Evolutionary conservation across 2,329 filamentous ascomycete genomes (phyloP).

Genomic region (Claviceps spartinae): DNA sequence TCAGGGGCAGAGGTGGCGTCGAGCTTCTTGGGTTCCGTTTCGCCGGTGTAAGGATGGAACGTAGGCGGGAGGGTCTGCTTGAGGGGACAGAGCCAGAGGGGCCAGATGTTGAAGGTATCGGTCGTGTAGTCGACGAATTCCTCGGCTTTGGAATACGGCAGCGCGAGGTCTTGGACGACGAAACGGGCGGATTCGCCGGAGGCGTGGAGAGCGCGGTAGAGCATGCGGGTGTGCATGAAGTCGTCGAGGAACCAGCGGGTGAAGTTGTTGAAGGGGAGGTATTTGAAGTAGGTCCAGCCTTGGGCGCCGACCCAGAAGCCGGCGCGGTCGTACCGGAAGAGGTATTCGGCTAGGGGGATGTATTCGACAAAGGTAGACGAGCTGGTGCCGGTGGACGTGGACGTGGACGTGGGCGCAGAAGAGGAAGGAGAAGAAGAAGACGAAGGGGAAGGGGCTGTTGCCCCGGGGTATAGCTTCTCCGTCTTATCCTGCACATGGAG

Average conservation of each 20-base stretch:
- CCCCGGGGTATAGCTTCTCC: conserved; percentile 5
- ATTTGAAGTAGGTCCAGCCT: conserved; percentile 53
- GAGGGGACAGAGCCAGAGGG: conserved; percentile 46
- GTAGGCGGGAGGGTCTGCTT: conserved; percentile 34
- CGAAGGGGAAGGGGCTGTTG: conserved; percentile 5
- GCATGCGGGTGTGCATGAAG: conserved; percentile 60
- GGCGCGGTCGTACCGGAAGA: conserved; percentile 64
- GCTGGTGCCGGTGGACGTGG: too few species aligned
- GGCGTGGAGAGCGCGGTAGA: conserved; percentile 58
- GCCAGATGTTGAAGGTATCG: conserved; percentile 40
- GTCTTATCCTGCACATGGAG: conserved; percentile 47
- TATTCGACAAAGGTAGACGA: conserved; percentile 28
- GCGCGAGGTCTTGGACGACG: conserved; percentile 54
- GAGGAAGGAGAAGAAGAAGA: conserved; percentile 5
- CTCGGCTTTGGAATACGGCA: conserved; percentile 39
- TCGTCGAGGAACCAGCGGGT: conserved; percentile 58
- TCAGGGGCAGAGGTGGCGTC: not conserved
- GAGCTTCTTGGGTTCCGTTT: conserved; percentile 12
- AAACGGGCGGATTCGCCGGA: conserved; percentile 51
- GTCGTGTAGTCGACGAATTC: conserved; percentile 43
- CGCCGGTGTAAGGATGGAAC: conserved; percentile 40
- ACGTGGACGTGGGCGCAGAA: conserved; percentile 6
- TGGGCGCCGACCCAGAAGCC: conserved; percentile 60
- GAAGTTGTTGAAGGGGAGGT: conserved; percentile 49
- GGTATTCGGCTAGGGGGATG: conserved; percentile 57